phyloP scores from a whole-genome alignment of 2,329 filamentous ascomycete genomes.

The Thyridium curvatum region DNA sequence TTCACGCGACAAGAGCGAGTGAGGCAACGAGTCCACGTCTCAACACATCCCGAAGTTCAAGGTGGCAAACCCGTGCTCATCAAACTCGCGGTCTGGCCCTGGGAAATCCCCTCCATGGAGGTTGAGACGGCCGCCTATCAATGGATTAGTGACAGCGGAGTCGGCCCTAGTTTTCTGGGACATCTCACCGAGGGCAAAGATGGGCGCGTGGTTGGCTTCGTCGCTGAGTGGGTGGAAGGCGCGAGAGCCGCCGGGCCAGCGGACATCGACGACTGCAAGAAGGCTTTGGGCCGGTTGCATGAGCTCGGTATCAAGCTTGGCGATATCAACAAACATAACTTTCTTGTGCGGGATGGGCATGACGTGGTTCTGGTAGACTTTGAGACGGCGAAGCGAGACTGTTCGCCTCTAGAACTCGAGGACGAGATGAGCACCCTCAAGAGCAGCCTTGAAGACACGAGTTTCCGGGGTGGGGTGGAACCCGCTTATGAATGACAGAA shows the following conservation, averaged over 20 bases:
- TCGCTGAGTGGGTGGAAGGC: slow-evolving; percentile 13
- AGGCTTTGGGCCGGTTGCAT: slow-evolving; percentile 18
- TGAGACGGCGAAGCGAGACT: too few species aligned
- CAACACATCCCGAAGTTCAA: slow-evolving; percentile 14
- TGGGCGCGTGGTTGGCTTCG: slow-evolving; percentile 19
- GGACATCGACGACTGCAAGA: slow-evolving; percentile 20
- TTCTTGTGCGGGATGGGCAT: slow-evolving; percentile 18
- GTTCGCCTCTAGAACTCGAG: too few species aligned
- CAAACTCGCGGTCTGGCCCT: slow-evolving; percentile 19
- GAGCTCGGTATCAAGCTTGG: slow-evolving; percentile 23
- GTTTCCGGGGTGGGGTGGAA: background rate
- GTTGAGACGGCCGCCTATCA: slow-evolving; percentile 19
- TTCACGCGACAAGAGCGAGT: slow-evolving; percentile 14
- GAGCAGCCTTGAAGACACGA: too few species aligned
- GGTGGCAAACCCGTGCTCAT: slow-evolving; percentile 15
- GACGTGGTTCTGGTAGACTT: too few species aligned
- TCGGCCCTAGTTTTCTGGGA: slow-evolving; percentile 20
- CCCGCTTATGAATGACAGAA: too few species aligned
- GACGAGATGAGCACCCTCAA: too few species aligned
- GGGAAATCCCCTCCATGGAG: slow-evolving; percentile 16
- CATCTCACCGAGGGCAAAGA: slow-evolving; percentile 19
- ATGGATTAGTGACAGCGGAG: slow-evolving; percentile 13
- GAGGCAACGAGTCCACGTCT: slow-evolving; percentile 15
- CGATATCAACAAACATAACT: slow-evolving; percentile 27
- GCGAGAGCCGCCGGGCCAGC: slow-evolving; percentile 16